Conservation (phyloP, 2,329 filamentous ascomycete species). For the Fusarium pseudocircinatum region DNA sequence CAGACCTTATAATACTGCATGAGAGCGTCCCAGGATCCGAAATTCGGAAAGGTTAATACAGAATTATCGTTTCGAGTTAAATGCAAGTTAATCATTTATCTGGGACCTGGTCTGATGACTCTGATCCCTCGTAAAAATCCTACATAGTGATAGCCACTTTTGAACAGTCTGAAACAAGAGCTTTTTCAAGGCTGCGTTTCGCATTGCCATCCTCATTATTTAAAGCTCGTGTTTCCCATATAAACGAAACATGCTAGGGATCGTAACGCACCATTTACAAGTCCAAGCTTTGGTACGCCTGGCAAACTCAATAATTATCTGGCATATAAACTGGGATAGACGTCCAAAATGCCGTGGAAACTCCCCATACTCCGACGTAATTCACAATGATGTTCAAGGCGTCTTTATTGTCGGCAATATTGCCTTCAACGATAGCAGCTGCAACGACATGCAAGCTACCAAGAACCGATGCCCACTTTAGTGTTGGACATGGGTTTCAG, state of each 20-base stretch:
- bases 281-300: not conserved
- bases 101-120: not conserved
- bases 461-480: not conserved
- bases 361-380: not conserved
- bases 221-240: not conserved
- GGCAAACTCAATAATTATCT: not conserved
- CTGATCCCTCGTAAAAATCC: not conserved
- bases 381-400: not conserved
- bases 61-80: too few relatives aligned
- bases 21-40: too few relatives aligned
- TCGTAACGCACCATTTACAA: not conserved
- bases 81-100: too few relatives aligned
- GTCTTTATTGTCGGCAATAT: not conserved
- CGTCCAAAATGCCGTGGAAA: not conserved
- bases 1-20: not conserved
- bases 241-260: not conserved
- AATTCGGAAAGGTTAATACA: fast-evolving
- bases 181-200: not conserved
- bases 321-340: not conserved
- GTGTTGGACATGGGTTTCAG: not conserved
- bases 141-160: too few relatives aligned
- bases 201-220: not conserved
- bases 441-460: not conserved
- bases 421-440: not conserved
- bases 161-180: not conserved